Base-by-base conservation (phyloP, 2,329 filamentous ascomycete genomes). In the Colletotrichum sp. region DNA sequence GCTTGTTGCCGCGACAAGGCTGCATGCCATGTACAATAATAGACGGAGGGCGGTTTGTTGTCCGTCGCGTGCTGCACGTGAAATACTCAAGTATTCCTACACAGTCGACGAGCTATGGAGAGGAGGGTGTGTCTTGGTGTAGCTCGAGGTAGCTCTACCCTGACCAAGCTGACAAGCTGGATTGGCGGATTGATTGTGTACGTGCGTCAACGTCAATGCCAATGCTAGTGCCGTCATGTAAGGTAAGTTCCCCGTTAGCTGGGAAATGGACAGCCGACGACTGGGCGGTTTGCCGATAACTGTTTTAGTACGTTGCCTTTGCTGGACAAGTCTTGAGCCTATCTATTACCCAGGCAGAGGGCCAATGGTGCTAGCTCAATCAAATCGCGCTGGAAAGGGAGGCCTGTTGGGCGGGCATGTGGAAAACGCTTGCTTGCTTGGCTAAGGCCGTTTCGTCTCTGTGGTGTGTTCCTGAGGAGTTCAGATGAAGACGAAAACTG, bases 381-480 rank as follows among this genome's bases (percentile, higher is more conserved):
- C 18, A 30, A 52, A 28, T 28, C 28, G 68, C 39, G 63, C 30
- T 39, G 39, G 57, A 36, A n/a, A 18, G 60, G 57, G 60, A 36
- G 30, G 36, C 69, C 30, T 30, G 68, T 67, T 57, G 57, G 72
- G 57, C 44, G 73, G 49, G 28, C 57, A 63, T 76, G 70, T 65
- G 28, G 55, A 52, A 21, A 44, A 39, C 52, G 67, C 67, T 60
- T 52, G 64, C 59, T 73, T 34, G 70, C 73, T 65, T 73, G 63
- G 72, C 69, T 68, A 72, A 32, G 30, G 73, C 44, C 64, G 74
- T 76, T 76, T 76, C 74, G 74, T 65, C 64, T 72, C 39, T 64
- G 63, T 49, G 52, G 52, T 64, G 59, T 49, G 65, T 70, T 57
- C 66, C 49, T 32, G 32, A 28, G 30, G 34, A 69, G 67, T 74